These are phyloP conservation scores for Aspergillus sp. DNA, from an alignment of 2,329 filamentous ascomycete genomes.

Conservation along the genomic window DNA sequence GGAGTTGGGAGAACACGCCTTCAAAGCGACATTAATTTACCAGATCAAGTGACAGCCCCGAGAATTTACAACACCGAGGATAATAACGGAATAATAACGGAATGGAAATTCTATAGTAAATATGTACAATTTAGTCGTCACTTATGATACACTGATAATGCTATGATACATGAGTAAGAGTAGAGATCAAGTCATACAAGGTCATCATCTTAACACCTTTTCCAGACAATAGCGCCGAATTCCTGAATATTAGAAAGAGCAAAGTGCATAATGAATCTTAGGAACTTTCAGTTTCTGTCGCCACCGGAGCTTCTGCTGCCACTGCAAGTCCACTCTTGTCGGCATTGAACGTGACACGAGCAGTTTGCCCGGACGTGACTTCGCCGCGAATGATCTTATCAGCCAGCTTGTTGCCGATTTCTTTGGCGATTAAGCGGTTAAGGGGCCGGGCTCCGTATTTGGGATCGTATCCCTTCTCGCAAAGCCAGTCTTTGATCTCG, in stretches of 20 bases:
- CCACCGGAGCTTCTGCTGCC: slow-evolving; percentile 22
- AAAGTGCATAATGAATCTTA: slow-evolving; percentile 7
- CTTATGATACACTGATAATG: slow-evolving; percentile 17
- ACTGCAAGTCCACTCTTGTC: slow-evolving; percentile 63
- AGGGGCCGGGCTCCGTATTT: slow-evolving; percentile 87
- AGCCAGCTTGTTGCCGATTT: slow-evolving; percentile 85
- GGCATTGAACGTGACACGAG: slow-evolving; percentile 67
- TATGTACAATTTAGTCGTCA: slow-evolving; percentile 7
- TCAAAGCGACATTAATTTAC: not conserved
- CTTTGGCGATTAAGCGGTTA: slow-evolving; percentile 84
- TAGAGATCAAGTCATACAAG: slow-evolving; percentile 3
- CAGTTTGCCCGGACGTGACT: slow-evolving; percentile 73
- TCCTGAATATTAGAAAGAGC: not conserved
- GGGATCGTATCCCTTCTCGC: slow-evolving; percentile 85
- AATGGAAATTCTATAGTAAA: not conserved
- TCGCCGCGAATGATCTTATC: slow-evolving; percentile 89
- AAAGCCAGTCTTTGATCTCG: slow-evolving; percentile 80
- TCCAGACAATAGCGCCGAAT: slow-evolving; percentile 1
- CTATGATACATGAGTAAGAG: slow-evolving; percentile 14
- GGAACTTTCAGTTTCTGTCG: slow-evolving; percentile 11
- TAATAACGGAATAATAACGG: not conserved
- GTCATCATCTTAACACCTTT: slow-evolving; percentile 8
- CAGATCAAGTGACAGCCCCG: not conserved
- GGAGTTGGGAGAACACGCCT: not conserved
- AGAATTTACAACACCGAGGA: not conserved